phyloP scores from a whole-genome alignment of 2,329 filamentous ascomycete species.

The Macrophomina tecta region DNA sequence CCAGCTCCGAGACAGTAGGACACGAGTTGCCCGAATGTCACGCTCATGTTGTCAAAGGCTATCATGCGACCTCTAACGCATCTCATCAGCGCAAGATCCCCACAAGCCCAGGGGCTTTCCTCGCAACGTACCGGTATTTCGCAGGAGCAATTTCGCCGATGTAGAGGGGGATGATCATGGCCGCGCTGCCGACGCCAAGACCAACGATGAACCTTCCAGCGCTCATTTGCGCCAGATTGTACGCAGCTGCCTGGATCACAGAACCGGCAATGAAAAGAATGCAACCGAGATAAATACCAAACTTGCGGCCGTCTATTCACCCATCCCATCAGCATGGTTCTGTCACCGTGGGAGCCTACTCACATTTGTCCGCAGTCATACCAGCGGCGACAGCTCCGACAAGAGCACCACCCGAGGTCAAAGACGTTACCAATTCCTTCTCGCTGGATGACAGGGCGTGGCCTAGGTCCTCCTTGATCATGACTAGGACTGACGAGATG shows the following conservation, averaged over 20 bases:
- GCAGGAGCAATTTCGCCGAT: constrained; percentile 36
- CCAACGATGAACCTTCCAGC: constrained; percentile 40
- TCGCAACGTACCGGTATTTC: constrained; percentile 32
- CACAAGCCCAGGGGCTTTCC: neutral
- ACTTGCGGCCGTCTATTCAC: constrained; percentile 37
- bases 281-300: constrained; percentile 35
- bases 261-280: constrained; percentile 38
- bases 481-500: constrained; percentile 47
- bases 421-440: constrained; percentile 47
- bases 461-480: constrained; percentile 35
- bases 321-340: neutral
- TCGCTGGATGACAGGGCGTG: constrained; percentile 31
- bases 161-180: constrained; percentile 41
- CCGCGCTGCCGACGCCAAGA: constrained; percentile 40
- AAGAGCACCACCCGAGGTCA: constrained; percentile 46
- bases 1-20: constrained; percentile 42
- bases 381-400: constrained; percentile 46
- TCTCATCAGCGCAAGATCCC: neutral
- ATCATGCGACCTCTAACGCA: constrained; percentile 43
- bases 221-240: constrained; percentile 36
- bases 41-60: constrained; percentile 47
- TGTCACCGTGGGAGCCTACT: neutral
- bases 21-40: constrained; percentile 40
- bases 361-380: constrained; percentile 42
- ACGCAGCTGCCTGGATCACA: constrained; percentile 39